Percentiles rank a stretch among this genome's conserved stretches.
These are phyloP conservation scores for Secale cereale DNA, from an alignment of 176 grass and related monocot genomes.

Conservation along the genomic window DNA sequence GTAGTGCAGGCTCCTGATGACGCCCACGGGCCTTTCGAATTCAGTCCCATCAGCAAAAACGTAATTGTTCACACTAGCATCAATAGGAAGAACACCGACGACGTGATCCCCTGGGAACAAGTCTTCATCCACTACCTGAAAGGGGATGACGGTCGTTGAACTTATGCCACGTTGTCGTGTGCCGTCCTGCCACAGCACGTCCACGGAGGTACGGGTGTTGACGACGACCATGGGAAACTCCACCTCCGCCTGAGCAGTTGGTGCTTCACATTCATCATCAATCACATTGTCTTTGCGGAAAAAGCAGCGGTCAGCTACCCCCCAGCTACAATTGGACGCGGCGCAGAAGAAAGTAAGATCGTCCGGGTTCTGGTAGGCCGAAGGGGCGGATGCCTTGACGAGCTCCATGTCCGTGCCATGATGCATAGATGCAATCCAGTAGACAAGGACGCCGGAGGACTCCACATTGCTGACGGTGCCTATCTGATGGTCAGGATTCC, in stretches of 20 bases:
- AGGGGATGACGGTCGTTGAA: background rate
- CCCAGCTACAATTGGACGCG: background rate
- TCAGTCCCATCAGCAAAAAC: background rate
- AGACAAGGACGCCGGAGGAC: background rate
- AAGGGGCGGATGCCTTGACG: background rate
- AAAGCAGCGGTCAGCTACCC: background rate
- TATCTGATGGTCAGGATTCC: background rate
- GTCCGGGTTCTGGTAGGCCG: background rate
- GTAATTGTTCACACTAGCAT: too few species aligned
- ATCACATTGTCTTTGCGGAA: too few species aligned
- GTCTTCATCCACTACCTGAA: background rate
- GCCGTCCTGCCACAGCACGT: slow-evolving; percentile 4
- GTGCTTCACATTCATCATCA: background rate
- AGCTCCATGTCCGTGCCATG: background rate
- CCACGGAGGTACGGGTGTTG: background rate
- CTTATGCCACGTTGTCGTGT: background rate
- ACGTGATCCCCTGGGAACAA: background rate
- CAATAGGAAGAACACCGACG: background rate
- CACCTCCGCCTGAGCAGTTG: background rate
- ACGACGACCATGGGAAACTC: background rate
- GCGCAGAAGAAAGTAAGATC: background rate
- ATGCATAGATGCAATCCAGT: background rate
- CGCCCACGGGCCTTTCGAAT: background rate
- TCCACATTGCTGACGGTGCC: slow-evolving; percentile 3
- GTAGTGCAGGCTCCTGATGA: background rate